phyloP scores from a whole-genome alignment of 2,329 filamentous ascomycete genomes.

The Diaporthe humulicola region DNA sequence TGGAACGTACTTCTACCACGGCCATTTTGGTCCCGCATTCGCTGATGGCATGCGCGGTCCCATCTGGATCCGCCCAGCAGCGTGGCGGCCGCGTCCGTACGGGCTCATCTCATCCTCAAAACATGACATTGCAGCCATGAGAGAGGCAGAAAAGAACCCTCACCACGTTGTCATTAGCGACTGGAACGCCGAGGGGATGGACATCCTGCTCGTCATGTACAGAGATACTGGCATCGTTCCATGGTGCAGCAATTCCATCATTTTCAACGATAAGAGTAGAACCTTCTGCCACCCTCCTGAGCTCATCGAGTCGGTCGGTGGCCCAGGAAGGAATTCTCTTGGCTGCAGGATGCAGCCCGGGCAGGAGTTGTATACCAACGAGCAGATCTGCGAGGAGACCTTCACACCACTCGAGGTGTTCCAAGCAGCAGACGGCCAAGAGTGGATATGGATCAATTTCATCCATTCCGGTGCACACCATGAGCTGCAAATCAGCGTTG shows the following conservation, averaged over 20 bases:
- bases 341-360: slow-evolving; percentile 36
- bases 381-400: slow-evolving; percentile 37
- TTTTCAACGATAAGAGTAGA: slow-evolving; percentile 39
- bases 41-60: slow-evolving; percentile 42
- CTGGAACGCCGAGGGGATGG: slow-evolving; percentile 41
- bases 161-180: slow-evolving; percentile 40
- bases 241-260: slow-evolving; percentile 40
- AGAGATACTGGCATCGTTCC: slow-evolving; percentile 40
- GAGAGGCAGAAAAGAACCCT: slow-evolving; percentile 38
- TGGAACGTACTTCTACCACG: slow-evolving; percentile 42
- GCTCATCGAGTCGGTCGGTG: slow-evolving; percentile 35
- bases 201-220: slow-evolving; percentile 41
- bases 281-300: slow-evolving; percentile 38
- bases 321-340: slow-evolving; percentile 36
- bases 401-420: slow-evolving; percentile 38
- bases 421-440: slow-evolving; percentile 30
- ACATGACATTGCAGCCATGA: slow-evolving; percentile 35
- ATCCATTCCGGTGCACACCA: slow-evolving; percentile 42
- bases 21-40: slow-evolving; percentile 41
- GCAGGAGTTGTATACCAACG: slow-evolving; percentile 35
- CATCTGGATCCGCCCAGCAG: slow-evolving; percentile 40
- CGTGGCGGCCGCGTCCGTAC: slow-evolving; percentile 40
- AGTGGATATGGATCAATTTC: slow-evolving; percentile 42
- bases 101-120: slow-evolving; percentile 35
- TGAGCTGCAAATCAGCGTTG: slow-evolving; percentile 39